phyloP scores from a whole-genome alignment of 1,284 basidiomycete genomes.

The Sporisorium iseilematis-ciliati region DNA sequence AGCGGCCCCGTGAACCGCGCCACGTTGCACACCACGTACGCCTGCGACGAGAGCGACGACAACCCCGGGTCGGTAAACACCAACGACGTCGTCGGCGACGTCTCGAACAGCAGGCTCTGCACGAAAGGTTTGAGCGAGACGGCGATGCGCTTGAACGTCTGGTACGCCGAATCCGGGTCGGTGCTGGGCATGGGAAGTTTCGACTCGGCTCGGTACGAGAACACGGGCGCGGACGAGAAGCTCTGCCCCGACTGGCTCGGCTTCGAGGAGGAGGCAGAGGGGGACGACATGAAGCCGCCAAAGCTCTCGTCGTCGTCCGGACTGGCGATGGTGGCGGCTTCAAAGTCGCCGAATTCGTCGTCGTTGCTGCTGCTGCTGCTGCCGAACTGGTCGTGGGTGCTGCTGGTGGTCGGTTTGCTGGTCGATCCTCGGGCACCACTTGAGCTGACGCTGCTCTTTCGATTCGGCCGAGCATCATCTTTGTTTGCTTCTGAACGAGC shows the following conservation, averaged over 20 bases:
- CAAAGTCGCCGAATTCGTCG: conserved; percentile 81
- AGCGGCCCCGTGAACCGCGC: conserved; percentile 78
- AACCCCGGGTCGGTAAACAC: conserved; percentile 39
- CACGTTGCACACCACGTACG: conserved; percentile 76
- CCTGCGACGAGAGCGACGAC: conserved; percentile 39
- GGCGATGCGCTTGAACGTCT: conserved; percentile 53
- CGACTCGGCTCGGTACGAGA: conserved; percentile 44
- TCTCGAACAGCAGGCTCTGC: conserved; percentile 43
- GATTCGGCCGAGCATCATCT: not conserved
- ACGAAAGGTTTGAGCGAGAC: conserved; percentile 43
- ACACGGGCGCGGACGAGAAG: conserved; percentile 46
- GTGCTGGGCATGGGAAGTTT: conserved; percentile 38
- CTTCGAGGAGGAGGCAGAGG: conserved; percentile 27
- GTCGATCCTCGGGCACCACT: not conserved
- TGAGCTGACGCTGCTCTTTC: conserved; percentile 18
- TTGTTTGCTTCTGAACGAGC: not conserved
- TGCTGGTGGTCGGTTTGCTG: not conserved
- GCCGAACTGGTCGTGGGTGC: conserved; percentile 13
- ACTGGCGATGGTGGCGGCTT: conserved; percentile 26
- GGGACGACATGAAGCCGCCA: conserved; percentile 79
- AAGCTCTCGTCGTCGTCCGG: conserved; percentile 51
- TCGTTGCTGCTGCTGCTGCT: conserved; percentile 73
- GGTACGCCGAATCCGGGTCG: conserved; percentile 40
- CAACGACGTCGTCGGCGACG: conserved; percentile 38
- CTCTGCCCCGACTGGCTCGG: conserved; percentile 23